Evolutionary conservation across 768 basidiomycete genomes (phyloP).

Genomic region (Leucocoprinus leucothites): DNA sequence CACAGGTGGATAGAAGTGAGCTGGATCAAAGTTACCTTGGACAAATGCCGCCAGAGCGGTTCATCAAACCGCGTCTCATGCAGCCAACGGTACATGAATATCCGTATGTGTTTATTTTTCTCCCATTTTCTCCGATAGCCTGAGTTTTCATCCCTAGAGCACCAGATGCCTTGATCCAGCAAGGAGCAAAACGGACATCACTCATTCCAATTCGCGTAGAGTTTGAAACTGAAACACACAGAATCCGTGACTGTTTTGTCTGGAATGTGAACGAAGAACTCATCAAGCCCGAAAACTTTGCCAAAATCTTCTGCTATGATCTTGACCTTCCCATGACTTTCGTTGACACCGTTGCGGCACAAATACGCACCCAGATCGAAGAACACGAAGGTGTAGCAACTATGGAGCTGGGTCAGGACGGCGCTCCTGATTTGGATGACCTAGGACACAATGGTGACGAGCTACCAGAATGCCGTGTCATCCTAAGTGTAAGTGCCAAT

Average conservation of each 20-base stretch:
- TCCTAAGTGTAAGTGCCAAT: slow-evolving; percentile 61
- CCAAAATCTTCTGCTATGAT: slow-evolving; percentile 83
- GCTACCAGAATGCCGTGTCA: slow-evolving; percentile 75
- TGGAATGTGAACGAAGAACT: slow-evolving; percentile 93
- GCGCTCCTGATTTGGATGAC: slow-evolving; percentile 44
- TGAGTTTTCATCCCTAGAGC: slow-evolving; percentile 40
- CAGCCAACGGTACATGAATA: slow-evolving; percentile 66
- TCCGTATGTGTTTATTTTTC: slow-evolving; percentile 48
- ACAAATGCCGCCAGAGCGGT: slow-evolving; percentile 74
- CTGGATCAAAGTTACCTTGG: slow-evolving; percentile 91
- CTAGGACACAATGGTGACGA: slow-evolving; percentile 46
- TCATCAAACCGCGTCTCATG: slow-evolving; percentile 61
- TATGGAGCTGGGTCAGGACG: slow-evolving; percentile 69
- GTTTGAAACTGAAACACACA: slow-evolving; percentile 87
- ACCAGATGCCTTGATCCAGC: slow-evolving; percentile 57
- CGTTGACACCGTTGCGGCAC: slow-evolving; percentile 76
- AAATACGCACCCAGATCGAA: slow-evolving; percentile 89
- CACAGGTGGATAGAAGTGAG: slow-evolving; percentile 47
- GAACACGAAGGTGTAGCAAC: slow-evolving; percentile 82
- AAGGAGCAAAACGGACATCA: slow-evolving; percentile 48
- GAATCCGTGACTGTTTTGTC: slow-evolving; percentile 91
- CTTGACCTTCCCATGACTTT: slow-evolving; percentile 72
- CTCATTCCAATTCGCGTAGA: slow-evolving; percentile 95
- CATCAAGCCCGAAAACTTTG: slow-evolving; percentile 84
- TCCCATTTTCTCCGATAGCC: not conserved